Percentiles rank a stretch among this genome's conserved stretches.
Evolutionary conservation across 768 basidiomycete genomes (phyloP).

Genomic region (Leccinum obscurum): DNA sequence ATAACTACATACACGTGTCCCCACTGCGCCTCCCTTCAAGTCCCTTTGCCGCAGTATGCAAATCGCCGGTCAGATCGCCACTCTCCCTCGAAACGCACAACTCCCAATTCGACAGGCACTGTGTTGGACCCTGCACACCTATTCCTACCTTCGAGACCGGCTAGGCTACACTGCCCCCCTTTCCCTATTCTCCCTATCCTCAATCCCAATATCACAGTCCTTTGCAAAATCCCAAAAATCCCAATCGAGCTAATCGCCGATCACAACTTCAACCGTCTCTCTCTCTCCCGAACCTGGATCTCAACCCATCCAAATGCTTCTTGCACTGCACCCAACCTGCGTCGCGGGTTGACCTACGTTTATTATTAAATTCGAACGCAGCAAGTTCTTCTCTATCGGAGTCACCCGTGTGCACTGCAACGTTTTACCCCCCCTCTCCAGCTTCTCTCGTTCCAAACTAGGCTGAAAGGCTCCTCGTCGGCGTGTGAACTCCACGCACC

Average conservation of each 20-base stretch:
- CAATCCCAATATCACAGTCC: background rate
- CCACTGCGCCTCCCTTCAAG: background rate
- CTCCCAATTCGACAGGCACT: conserved; percentile 1
- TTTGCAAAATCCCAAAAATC: background rate
- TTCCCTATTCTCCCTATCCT: background rate
- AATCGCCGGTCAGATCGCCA: background rate
- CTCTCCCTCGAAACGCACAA: background rate
- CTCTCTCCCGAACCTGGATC: background rate
- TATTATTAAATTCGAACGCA: background rate
- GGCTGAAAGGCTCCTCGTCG: background rate
- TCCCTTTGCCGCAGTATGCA: background rate
- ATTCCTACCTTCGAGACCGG: background rate
- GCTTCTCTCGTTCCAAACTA: background rate
- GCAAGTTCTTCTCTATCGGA: conserved; percentile 9
- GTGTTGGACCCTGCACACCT: background rate
- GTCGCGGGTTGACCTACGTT: background rate
- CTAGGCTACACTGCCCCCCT: background rate
- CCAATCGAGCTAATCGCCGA: background rate
- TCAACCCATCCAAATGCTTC: conserved; percentile 3
- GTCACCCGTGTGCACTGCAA: conserved; percentile 3
- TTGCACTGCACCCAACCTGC: conserved; percentile 6
- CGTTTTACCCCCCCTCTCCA: background rate
- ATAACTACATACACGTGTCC: conserved; percentile 8
- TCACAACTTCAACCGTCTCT: background rate
- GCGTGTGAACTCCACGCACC: background rate